Percentiles rank a stretch among this genome's conserved stretches.
phyloP scores from a whole-genome alignment of 2,329 filamentous ascomycete genomes.

The Diaporthe citriasiana region DNA sequence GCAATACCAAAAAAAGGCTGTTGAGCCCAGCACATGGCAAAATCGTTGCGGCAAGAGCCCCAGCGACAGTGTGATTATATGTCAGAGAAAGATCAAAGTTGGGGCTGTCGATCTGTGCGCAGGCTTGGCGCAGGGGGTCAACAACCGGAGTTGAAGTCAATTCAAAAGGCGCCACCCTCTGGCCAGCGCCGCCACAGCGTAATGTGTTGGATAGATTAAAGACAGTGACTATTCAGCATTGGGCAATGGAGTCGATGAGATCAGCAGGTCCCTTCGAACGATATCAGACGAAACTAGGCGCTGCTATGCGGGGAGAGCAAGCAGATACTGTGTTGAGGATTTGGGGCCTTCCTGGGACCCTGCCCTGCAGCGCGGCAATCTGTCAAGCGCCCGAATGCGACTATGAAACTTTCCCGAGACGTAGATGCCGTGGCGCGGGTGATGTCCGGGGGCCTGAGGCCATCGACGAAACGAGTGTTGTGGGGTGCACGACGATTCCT shows the following conservation, averaged over 20 bases:
- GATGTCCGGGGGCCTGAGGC: conserved; percentile 16
- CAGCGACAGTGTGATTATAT: background rate
- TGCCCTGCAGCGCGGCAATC: conserved; percentile 26
- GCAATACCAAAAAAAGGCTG: background rate
- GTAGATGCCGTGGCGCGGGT: conserved; percentile 23
- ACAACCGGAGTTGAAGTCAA: background rate
- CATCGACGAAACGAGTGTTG: conserved; percentile 23
- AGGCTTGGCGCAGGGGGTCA: conserved; percentile 16
- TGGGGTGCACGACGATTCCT: background rate
- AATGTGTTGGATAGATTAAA: background rate
- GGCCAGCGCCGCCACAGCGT: background rate
- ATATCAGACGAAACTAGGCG: conserved; percentile 18
- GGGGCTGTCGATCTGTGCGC: conserved; percentile 19
- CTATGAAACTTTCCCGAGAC: conserved; percentile 32
- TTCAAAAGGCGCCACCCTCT: conserved; percentile 3
- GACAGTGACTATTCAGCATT: background rate
- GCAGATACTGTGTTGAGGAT: conserved; percentile 8
- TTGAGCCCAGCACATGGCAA: background rate
- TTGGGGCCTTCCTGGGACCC: conserved; percentile 15
- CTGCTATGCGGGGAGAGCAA: background rate
- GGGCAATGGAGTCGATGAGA: background rate
- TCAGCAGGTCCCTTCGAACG: background rate
- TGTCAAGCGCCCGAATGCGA: conserved; percentile 32
- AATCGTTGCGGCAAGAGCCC: background rate
- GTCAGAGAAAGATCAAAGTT: conserved; percentile 16